These are phyloP conservation scores for Hymenoscyphus fructigenus DNA, from an alignment of 2,329 filamentous ascomycete species.

Conservation along the genomic window DNA sequence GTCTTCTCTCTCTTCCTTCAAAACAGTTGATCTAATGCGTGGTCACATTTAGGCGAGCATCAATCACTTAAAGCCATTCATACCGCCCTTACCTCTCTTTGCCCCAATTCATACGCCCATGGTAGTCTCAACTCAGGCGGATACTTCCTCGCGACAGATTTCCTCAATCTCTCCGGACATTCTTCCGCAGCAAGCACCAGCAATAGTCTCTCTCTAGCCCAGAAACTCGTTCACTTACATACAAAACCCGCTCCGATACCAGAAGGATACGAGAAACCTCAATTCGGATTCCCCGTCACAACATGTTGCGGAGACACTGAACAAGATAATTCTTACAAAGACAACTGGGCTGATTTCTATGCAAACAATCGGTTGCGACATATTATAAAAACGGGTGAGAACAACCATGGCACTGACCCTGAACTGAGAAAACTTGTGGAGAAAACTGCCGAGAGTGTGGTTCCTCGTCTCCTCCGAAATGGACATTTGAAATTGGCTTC, in stretches of 20 bases:
- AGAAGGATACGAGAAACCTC: slow-evolving; percentile 53
- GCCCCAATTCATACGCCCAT: slow-evolving; percentile 72
- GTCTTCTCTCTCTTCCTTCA: too few species aligned
- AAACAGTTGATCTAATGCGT: not conserved
- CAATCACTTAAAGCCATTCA: slow-evolving; percentile 82
- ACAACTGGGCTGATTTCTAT: slow-evolving; percentile 84
- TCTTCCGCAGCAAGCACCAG: slow-evolving; percentile 36
- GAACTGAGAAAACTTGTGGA: slow-evolving; percentile 66
- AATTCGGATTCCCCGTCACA: slow-evolving; percentile 80
- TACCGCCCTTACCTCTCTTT: slow-evolving; percentile 67
- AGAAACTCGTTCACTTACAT: slow-evolving; percentile 78
- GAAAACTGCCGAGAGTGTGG: slow-evolving; percentile 59
- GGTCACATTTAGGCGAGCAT: slow-evolving; percentile 63
- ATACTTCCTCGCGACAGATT: slow-evolving; percentile 71
- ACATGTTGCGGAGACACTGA: slow-evolving; percentile 85
- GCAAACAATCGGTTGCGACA: slow-evolving; percentile 69
- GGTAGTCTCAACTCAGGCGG: slow-evolving; percentile 50
- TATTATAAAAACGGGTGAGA: slow-evolving; percentile 58
- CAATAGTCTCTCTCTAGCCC: slow-evolving; percentile 59
- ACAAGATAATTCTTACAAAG: slow-evolving; percentile 73
- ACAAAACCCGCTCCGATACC: slow-evolving; percentile 69
- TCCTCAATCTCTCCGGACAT: slow-evolving; percentile 61
- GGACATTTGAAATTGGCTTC: slow-evolving; percentile 54
- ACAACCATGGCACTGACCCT: slow-evolving; percentile 62
- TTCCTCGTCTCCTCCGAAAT: slow-evolving; percentile 74